Evolutionary conservation across 805 yeast genomes (phyloP).

Genomic region (Monosporozyma yasuniensis): DNA sequence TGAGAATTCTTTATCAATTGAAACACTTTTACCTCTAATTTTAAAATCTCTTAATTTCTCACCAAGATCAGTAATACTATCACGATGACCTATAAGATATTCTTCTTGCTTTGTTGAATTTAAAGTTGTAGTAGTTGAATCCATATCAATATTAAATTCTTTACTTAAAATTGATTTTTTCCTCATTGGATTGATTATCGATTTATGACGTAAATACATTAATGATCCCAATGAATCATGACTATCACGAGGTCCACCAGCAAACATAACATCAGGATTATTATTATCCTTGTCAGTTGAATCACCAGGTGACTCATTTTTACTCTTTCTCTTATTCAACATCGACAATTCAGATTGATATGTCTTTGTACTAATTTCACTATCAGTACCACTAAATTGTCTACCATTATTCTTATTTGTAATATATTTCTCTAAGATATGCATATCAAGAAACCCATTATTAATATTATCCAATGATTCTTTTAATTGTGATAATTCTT

Average conservation of each 20-base stretch:
- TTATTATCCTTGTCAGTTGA: neutral
- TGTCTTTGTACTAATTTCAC: neutral
- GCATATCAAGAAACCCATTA: conserved; percentile 54
- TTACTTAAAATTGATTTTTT: conserved; percentile 21
- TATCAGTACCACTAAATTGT: conserved; percentile 7
- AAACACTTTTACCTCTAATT: neutral
- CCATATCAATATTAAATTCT: conserved; percentile 10
- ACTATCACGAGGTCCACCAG: conserved; percentile 23
- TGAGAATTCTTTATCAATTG: neutral
- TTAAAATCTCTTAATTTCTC: conserved; percentile 1
- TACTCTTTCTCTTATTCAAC: neutral
- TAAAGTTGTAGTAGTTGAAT: neutral
- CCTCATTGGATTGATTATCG: conserved; percentile 4
- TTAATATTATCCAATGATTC: conserved; percentile 51
- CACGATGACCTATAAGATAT: neutral
- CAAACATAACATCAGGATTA: conserved; percentile 14
- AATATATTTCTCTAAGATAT: conserved; percentile 41
- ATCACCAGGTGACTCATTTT: neutral
- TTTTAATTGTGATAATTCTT: conserved; percentile 42
- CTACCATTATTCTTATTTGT: conserved; percentile 24
- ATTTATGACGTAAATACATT: conserved; percentile 7
- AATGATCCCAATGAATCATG: conserved; percentile 19
- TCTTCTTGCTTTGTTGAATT: neutral
- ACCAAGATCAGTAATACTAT: neutral
- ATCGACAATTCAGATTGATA: neutral